Percentiles rank a stretch among this genome's conserved stretches.
These are phyloP conservation scores for Magnolia sinica DNA, from an alignment of 164 flowering plant genomes.

Conservation along the genomic window DNA sequence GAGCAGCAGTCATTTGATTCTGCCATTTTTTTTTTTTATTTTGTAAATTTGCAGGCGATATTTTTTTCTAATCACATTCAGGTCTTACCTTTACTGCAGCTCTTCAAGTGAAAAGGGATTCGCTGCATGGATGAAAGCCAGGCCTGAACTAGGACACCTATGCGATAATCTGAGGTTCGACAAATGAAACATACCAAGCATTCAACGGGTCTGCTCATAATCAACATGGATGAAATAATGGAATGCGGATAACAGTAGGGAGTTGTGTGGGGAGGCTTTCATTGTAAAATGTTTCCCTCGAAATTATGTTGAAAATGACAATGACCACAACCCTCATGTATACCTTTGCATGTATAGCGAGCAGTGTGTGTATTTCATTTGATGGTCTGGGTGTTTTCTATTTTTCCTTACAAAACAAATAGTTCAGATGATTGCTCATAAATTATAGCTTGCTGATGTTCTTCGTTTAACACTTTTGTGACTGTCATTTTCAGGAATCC, in stretches of 20 bases:
- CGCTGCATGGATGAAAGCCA: constrained; percentile 67
- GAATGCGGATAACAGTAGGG: background rate
- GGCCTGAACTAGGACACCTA: constrained; percentile 93
- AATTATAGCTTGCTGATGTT: background rate
- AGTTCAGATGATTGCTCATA: no score
- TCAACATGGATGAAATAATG: background rate
- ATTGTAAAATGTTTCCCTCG: background rate
- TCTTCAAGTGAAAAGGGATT: constrained; percentile 51
- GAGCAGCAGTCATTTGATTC: background rate
- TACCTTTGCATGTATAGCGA: background rate
- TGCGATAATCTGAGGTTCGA: constrained; percentile 74
- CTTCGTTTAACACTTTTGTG: background rate
- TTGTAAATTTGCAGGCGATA: constrained; percentile 65
- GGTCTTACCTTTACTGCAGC: constrained; percentile 74
- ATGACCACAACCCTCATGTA: background rate
- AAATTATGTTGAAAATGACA: background rate
- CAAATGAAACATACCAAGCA: constrained; percentile 22
- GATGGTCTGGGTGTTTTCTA: no score
- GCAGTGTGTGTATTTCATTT: background rate
- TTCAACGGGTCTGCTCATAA: background rate
- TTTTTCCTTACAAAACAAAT: no score
- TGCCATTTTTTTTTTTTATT: background rate
- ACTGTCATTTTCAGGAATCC: constrained; percentile 35
- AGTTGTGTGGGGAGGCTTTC: background rate
- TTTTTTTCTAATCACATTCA: constrained; percentile 77